These are phyloP conservation scores for Silene vulgaris DNA, from an alignment of 179 eudicot genomes.

Conservation along the genomic window DNA sequence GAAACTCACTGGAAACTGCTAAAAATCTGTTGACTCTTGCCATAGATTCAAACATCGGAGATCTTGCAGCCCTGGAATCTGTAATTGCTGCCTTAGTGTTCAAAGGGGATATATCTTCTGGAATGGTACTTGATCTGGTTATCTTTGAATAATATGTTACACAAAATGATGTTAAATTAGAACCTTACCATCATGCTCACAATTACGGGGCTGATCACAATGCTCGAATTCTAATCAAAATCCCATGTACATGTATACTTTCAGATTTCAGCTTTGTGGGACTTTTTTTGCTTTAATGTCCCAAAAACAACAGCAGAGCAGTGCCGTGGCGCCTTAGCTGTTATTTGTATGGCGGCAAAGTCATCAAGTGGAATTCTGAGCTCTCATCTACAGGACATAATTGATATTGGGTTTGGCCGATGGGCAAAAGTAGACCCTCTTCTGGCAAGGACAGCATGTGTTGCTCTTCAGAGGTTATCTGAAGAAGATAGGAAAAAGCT, in stretches of 20 bases:
- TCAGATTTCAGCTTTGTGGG: slow-evolving; percentile 93
- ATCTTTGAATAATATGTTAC: background rate
- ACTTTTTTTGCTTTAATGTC: slow-evolving; percentile 87
- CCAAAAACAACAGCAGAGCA: slow-evolving; percentile 84
- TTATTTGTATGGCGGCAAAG: slow-evolving; percentile 93
- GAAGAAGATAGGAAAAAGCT: slow-evolving; percentile 81
- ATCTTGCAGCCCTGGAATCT: slow-evolving; percentile 86
- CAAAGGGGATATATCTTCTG: slow-evolving; percentile 73
- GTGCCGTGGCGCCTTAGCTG: slow-evolving; percentile 82
- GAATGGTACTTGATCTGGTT: slow-evolving; percentile 46
- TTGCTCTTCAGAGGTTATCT: slow-evolving; percentile 78
- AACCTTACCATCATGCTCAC: slow-evolving; percentile 7
- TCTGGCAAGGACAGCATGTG: slow-evolving; percentile 91
- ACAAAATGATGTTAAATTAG: background rate
- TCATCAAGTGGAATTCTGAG: slow-evolving; percentile 61
- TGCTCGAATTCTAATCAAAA: slow-evolving; percentile 9
- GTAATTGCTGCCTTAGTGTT: slow-evolving; percentile 70
- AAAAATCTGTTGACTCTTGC: slow-evolving; percentile 75
- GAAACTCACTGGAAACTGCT: slow-evolving; percentile 74
- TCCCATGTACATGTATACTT: slow-evolving; percentile 4
- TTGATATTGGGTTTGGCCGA: slow-evolving; percentile 94
- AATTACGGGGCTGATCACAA: slow-evolving; percentile 7
- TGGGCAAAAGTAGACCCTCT: slow-evolving; percentile 98
- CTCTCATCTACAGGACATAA: slow-evolving; percentile 83
- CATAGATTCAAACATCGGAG: slow-evolving; percentile 79